A percentile compares a stretch with the other conserved stretches of the same genome.
phyloP scores from a whole-genome alignment of 2,329 filamentous ascomycete genomes.

The Madurella fahalii region DNA sequence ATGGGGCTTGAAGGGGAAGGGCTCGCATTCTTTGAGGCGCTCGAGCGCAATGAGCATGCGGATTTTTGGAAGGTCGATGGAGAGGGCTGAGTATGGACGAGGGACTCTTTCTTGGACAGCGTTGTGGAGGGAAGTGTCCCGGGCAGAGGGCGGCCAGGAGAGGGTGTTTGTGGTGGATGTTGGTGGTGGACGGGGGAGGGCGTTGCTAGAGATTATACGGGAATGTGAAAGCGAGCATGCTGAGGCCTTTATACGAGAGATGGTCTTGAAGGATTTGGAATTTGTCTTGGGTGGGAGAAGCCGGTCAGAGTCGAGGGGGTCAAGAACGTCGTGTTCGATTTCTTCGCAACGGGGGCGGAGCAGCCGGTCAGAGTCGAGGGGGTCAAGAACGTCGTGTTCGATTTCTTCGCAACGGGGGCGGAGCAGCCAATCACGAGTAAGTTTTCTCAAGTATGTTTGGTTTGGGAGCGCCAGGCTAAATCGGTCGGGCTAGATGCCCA shows the following conservation, averaged over 20 bases:
- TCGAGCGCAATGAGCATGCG: neutral
- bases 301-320: neutral
- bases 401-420: neutral
- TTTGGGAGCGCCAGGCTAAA: neutral
- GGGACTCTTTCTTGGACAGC: neutral
- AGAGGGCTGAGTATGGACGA: neutral
- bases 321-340: neutral
- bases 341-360: neutral
- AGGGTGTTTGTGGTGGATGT: neutral
- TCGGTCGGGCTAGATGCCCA: neutral
- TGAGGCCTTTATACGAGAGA: neutral
- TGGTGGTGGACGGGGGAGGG: neutral
- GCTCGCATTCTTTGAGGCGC: neutral
- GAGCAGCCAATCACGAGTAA: neutral
- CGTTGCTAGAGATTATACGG: neutral
- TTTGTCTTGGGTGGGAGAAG: neutral
- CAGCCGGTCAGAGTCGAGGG: neutral
- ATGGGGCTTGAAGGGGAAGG: neutral
- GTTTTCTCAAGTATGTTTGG: neutral
- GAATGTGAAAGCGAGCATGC: neutral
- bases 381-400: neutral
- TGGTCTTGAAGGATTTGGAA: neutral
- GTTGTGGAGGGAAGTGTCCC: neutral
- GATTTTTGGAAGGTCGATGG: neutral
- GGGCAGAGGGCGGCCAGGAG: neutral